These are phyloP conservation scores for Knoxia roxburghii DNA, from an alignment of 257 asterid genomes.

Conservation along the genomic window DNA sequence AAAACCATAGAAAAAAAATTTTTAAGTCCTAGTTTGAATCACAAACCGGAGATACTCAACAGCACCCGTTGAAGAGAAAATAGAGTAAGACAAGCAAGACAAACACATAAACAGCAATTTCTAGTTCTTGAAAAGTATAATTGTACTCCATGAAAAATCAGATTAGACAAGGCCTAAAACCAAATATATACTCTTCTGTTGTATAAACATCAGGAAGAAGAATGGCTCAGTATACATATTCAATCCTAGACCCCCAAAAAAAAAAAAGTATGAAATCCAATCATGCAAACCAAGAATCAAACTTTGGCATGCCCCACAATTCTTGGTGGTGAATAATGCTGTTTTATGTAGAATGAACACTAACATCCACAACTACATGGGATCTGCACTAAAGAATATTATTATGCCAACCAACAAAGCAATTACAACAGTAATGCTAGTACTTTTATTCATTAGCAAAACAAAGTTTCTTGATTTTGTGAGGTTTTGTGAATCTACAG, in stretches of 20 bases:
- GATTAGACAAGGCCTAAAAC: not conserved
- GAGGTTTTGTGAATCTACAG: not conserved
- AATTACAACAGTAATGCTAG: conserved; percentile 1
- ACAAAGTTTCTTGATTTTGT: too few species aligned
- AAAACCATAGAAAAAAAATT: not conserved
- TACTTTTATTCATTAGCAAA: not conserved
- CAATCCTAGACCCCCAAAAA: not conserved
- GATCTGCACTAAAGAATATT: conserved; percentile 7
- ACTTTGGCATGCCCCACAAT: conserved; percentile 12
- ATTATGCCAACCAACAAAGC: conserved; percentile 11
- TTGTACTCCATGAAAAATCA: not conserved
- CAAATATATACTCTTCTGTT: not conserved
- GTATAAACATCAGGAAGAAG: not conserved
- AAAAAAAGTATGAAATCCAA: not conserved
- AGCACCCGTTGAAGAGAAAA: not conserved
- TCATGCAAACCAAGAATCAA: conserved; percentile 4
- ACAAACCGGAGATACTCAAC: not conserved
- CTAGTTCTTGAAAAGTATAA: not conserved
- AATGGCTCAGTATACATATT: conserved; percentile 4
- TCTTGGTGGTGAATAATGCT: conserved; percentile 14
- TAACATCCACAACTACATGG: conserved; percentile 12
- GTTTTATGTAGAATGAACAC: conserved; percentile 1
- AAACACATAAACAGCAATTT: not conserved
- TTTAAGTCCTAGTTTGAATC: not conserved
- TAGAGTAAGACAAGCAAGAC: not conserved